Evolutionary conservation across 2,329 filamentous ascomycete genomes (phyloP).

Genomic region (Xylaria sp.): DNA sequence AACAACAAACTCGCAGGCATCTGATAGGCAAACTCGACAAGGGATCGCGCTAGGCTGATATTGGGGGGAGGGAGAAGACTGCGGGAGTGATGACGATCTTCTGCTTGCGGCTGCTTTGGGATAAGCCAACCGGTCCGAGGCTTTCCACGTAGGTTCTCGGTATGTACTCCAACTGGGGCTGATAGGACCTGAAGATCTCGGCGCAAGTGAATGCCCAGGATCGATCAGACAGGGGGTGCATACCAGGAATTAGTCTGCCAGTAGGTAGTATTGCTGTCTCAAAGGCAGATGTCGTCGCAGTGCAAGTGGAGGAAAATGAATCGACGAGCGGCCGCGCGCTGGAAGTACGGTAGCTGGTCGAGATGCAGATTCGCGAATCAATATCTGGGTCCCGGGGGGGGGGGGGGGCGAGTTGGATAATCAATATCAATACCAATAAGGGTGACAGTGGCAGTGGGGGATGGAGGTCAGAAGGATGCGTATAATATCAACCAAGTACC

Average conservation of each 20-base stretch:
- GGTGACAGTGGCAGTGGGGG: background rate
- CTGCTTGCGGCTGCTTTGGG: conserved; percentile 26
- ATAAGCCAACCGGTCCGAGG: conserved; percentile 19
- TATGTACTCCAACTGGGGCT: conserved; percentile 16
- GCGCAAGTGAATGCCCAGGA: conserved; percentile 9
- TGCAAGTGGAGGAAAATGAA: background rate
- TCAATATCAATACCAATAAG: too few species aligned
- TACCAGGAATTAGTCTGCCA: background rate
- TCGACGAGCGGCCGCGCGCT: background rate
- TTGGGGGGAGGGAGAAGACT: conserved; percentile 5
- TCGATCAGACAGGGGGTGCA: conserved; percentile 8
- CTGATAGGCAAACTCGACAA: conserved; percentile 14
- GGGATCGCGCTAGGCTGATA: conserved; percentile 16
- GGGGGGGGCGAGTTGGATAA: too few species aligned
- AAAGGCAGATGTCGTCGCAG: background rate
- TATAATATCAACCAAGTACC: background rate
- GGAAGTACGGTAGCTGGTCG: background rate
- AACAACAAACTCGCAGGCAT: conserved; percentile 1
- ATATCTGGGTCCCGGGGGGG: too few species aligned
- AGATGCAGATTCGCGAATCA: conserved; percentile 3
- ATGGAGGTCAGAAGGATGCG: background rate
- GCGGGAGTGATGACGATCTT: conserved; percentile 28
- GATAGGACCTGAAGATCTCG: conserved; percentile 10
- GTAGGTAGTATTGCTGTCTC: conserved; percentile 1
- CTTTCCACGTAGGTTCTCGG: conserved; percentile 15